phyloP scores from a whole-genome alignment of 345 rosid species.

The Citrus inodora region DNA sequence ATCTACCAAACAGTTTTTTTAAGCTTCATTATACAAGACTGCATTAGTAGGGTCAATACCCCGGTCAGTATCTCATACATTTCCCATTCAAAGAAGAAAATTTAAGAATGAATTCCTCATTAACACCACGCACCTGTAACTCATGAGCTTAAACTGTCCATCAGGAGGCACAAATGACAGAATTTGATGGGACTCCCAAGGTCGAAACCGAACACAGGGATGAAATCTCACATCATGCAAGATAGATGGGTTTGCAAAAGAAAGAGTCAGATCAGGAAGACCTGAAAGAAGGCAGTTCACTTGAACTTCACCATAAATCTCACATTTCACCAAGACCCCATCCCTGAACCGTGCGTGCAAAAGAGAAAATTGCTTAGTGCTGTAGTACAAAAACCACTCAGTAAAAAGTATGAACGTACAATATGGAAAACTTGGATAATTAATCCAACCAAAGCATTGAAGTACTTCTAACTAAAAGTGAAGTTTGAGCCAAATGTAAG shows the following conservation, averaged over 20 bases:
- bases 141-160: conserved; percentile 94
- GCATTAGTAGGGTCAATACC: not conserved
- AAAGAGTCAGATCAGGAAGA: conserved; percentile 88
- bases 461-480: not conserved
- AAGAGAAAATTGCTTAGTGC: conserved; percentile 9
- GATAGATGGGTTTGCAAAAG: conserved; percentile 76
- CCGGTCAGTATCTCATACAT: not conserved
- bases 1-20: not conserved
- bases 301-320: conserved; percentile 80
- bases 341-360: conserved; percentile 43
- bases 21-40: not conserved
- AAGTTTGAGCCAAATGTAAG: not conserved
- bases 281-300: conserved; percentile 90
- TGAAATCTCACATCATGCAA: conserved; percentile 84
- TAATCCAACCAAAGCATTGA: not conserved
- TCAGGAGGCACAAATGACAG: conserved; percentile 98
- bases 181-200: conserved; percentile 94
- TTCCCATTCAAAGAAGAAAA: not conserved
- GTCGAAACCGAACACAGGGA: conserved; percentile 91
- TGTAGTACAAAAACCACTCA: conserved; percentile 2
- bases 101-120: not conserved
- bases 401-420: not conserved
- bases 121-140: conserved; percentile 64
- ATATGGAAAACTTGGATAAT: not conserved
- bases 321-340: conserved; percentile 58